Evolutionary conservation across 116 monocot genomes (phyloP), one percentile per base, ranked within the genome.

Genomic region (Cymodocea nodosa): DNA sequence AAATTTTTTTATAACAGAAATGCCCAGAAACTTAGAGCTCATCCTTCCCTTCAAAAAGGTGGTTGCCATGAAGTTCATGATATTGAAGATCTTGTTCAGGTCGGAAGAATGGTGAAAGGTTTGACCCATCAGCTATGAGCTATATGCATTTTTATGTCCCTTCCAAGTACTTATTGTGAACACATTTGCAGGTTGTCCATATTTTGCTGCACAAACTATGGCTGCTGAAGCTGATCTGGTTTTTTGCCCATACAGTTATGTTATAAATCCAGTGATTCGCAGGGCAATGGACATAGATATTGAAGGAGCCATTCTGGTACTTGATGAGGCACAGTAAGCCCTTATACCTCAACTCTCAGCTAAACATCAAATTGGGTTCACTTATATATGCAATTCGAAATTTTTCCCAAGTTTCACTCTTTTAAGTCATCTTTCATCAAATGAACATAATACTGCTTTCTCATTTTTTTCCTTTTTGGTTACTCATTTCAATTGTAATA

Each of bases 291-390:
- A 97, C 68, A 71, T 97, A 48, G 91, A 97, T 63, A 87, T 97
- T 51, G 85, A 83, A 74, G 91, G 88, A 57, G 78, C 77, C 53
- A 84, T 97, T 64, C 49, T 97, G 8, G 87, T 97, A 82, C 85
- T 91, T 69, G 95, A 97, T 70, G 90, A 90, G 76, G 95, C 95
- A 39, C 95, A 97, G 95, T 97, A 90, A 72, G 95, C 10, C 36
- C 18, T 19, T 36, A 36, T n/a, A 15, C 36, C 35, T 40, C 62
- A 62, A 18, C 16, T 62, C 62, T 11, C 18, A 39, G 18, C 10
- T 44, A 44, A 44, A 44, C 44, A 44, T 44, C 44, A 44, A 44
- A 44, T 11, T 44, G 9, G 44, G 9, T 11, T 44, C 44, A 44
- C 11, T 2, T 11, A 1, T 44, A 44, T 8, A 44, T 8, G 11